These are phyloP conservation scores for Trichoderma pleuroti DNA, from an alignment of 2,329 filamentous ascomycete species.

Conservation along the genomic window DNA sequence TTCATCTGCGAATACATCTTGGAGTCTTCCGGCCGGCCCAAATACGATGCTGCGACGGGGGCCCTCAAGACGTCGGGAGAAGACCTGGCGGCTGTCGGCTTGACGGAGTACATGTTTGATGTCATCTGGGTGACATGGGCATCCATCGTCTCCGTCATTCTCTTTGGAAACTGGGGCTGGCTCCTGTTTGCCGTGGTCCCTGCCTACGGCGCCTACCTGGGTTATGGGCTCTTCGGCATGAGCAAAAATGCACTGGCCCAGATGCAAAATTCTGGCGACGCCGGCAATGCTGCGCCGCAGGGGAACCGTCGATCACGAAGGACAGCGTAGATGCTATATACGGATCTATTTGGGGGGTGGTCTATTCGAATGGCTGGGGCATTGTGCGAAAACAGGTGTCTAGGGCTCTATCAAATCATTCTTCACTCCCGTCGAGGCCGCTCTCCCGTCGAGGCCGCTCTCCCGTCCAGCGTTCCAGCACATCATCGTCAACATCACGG, in stretches of 20 bases:
- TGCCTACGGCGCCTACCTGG: conserved; percentile 54
- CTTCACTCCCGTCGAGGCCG: conserved; percentile 36
- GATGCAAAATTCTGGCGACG: conserved; percentile 37
- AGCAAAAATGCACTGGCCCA: conserved; percentile 52
- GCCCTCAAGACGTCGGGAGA: conserved; percentile 76
- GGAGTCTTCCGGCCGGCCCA: conserved; percentile 78
- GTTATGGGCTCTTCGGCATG: conserved; percentile 50
- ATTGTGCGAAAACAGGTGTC: not conserved
- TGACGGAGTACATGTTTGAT: conserved; percentile 99
- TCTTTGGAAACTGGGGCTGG: conserved; percentile 77
- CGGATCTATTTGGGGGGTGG: not conserved
- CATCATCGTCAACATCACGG: conserved; percentile 48
- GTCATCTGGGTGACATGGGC: conserved; percentile 92
- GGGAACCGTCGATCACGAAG: conserved; percentile 55
- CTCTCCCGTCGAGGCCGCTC: conserved; percentile 47
- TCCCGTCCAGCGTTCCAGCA: conserved; percentile 53
- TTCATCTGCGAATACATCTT: conserved; percentile 80
- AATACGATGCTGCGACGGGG: conserved; percentile 59
- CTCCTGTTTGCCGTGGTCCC: conserved; percentile 54
- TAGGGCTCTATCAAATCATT: conserved; percentile 15
- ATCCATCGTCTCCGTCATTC: conserved; percentile 64
- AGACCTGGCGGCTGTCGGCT: conserved; percentile 78
- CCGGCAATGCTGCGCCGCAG: conserved; percentile 34
- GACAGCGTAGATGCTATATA: conserved; percentile 40
- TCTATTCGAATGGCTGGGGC: not conserved